Conservation (phyloP, 2,329 filamentous ascomycete genomes). For the Aspergillus novoparasiticus region DNA sequence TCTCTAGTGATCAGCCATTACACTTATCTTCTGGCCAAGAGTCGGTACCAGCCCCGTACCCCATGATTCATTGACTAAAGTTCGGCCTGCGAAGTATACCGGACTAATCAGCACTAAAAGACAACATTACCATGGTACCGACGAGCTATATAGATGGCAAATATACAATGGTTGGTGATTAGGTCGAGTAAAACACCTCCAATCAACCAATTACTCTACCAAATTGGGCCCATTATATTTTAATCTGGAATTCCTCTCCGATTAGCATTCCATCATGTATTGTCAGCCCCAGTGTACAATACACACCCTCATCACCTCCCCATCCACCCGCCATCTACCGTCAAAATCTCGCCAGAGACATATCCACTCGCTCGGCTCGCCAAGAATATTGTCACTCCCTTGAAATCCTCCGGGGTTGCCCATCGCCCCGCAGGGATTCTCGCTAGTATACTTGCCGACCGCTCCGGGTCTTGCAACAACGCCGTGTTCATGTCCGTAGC, state of each 20-base stretch:
- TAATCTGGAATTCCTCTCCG: neutral
- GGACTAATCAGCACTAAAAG: neutral
- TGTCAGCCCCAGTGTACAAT: neutral
- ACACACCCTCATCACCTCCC: neutral
- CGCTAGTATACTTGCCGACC: slow-evolving; percentile 72
- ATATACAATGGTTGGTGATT: neutral
- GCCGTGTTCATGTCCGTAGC: slow-evolving; percentile 90
- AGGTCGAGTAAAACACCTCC: neutral
- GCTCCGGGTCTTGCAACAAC: slow-evolving; percentile 69
- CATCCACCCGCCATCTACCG: slow-evolving; percentile 72
- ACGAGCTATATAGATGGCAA: neutral
- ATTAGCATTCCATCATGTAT: neutral
- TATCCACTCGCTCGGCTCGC: slow-evolving; percentile 74
- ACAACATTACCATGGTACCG: neutral
- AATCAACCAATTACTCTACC: neutral
- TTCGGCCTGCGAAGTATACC: neutral
- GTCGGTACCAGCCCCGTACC: neutral
- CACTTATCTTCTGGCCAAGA: neutral
- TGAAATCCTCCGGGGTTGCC: slow-evolving; percentile 83
- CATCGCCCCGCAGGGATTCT: slow-evolving; percentile 82
- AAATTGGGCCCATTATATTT: neutral
- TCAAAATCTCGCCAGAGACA: slow-evolving; percentile 77
- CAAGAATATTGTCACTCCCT: slow-evolving; percentile 76
- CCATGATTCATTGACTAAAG: neutral
- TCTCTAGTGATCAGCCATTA: neutral